phyloP scores from a whole-genome alignment of 139 green algal species.

The Chlamydomonas eustigma region DNA sequence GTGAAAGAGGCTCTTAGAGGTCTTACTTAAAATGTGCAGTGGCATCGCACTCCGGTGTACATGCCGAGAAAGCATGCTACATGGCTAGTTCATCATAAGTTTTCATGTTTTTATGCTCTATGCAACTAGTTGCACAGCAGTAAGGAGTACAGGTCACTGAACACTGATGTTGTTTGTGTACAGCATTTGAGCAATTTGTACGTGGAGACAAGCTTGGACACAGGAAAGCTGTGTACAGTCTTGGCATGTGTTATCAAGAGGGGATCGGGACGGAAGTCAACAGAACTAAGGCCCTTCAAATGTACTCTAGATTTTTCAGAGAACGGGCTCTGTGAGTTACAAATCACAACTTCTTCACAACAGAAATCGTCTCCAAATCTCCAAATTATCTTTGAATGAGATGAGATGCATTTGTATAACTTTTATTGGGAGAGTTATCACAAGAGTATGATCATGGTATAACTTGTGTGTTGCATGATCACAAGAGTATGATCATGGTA shows the following conservation, averaged over 20 bases:
- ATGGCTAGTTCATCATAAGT: not conserved
- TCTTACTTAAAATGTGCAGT: not conserved
- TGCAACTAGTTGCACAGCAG: no score
- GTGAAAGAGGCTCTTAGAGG: no score
- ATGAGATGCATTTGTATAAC: not conserved
- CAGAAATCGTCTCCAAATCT: not conserved
- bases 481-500: not conserved
- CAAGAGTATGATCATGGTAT: not conserved
- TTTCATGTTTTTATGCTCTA: not conserved
- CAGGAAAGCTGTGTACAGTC: slow-evolving; percentile 38
- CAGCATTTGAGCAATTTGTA: slow-evolving; percentile 32
- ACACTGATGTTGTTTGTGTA: no score
- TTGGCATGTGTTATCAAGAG: slow-evolving; percentile 29
- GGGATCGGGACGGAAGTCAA: slow-evolving; percentile 17
- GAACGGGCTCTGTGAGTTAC: slow-evolving; percentile 17
- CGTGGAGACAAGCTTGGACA: slow-evolving; percentile 26
- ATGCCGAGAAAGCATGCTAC: not conserved
- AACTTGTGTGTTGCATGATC: not conserved
- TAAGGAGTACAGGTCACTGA: no score
- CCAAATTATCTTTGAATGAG: not conserved
- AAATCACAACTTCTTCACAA: not conserved
- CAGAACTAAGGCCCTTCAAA: slow-evolving; percentile 12
- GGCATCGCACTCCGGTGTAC: not conserved
- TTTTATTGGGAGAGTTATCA: not conserved
- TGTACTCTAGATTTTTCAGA: slow-evolving; percentile 22